Evolutionary conservation across 768 basidiomycete species (phyloP).

Genomic region (Tulasnella sp.): DNA sequence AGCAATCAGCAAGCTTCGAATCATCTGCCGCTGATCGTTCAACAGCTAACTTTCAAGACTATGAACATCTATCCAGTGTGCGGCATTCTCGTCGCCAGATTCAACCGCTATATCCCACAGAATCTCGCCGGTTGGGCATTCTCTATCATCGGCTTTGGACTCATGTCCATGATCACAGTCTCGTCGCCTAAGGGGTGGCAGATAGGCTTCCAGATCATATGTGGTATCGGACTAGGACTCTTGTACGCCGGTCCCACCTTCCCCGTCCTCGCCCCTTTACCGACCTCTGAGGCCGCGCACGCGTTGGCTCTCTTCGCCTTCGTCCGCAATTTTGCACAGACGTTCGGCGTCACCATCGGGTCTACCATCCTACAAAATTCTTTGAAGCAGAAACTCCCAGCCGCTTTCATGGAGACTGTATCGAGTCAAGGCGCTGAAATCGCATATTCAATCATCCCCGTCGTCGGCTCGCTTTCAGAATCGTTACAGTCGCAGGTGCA

Average conservation of each 20-base stretch:
- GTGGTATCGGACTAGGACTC: conserved; percentile 7
- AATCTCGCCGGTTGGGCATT: conserved; percentile 31
- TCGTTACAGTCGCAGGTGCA: conserved; percentile 13
- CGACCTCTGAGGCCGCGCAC: conserved; percentile 13
- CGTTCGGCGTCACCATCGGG: conserved; percentile 20
- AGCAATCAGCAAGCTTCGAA: conserved; percentile 18
- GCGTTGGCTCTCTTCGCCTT: conserved; percentile 19
- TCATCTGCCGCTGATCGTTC: too few relatives aligned
- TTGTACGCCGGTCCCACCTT: conserved; percentile 19
- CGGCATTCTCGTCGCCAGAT: conserved; percentile 23
- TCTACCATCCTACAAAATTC: conserved; percentile 42
- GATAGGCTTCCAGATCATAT: conserved; percentile 13
- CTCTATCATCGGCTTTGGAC: conserved; percentile 28
- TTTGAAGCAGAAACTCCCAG: conserved; percentile 33
- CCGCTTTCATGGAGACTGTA: conserved; percentile 30
- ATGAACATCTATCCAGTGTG: background rate
- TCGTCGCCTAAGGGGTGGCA: background rate
- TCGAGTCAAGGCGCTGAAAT: conserved; percentile 19
- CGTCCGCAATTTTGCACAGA: conserved; percentile 24
- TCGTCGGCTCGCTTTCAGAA: conserved; percentile 15
- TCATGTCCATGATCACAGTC: conserved; percentile 22
- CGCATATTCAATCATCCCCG: conserved; percentile 20
- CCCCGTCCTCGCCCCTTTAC: conserved; percentile 24
- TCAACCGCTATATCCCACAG: conserved; percentile 30
- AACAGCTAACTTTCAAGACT: too few relatives aligned